Evolutionary conservation across 2,329 filamentous ascomycete genomes (phyloP).

Genomic region (Fusarium paranaense): DNA sequence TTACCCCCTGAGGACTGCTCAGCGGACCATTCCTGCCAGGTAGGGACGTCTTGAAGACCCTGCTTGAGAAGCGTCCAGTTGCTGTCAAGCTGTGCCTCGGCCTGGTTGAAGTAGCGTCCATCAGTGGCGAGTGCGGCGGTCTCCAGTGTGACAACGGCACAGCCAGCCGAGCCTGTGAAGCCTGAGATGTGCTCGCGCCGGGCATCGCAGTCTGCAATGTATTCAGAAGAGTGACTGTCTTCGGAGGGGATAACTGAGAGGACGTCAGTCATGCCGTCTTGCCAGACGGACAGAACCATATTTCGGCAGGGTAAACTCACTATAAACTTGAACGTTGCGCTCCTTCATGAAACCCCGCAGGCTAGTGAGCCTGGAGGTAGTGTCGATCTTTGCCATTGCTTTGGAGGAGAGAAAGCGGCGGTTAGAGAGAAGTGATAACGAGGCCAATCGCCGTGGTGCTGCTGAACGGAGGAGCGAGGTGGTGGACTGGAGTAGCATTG

Average conservation of each 20-base stretch:
- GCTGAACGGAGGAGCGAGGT: conserved; percentile 35
- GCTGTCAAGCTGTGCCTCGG: conserved; percentile 85
- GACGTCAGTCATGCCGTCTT: conserved; percentile 14
- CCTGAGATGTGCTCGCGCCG: conserved; percentile 92
- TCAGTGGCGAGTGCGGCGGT: conserved; percentile 94
- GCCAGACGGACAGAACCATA: not conserved
- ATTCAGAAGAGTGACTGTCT: conserved; percentile 97
- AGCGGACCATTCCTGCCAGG: conserved; percentile 96
- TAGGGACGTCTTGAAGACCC: conserved; percentile 91
- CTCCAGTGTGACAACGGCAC: conserved; percentile 85
- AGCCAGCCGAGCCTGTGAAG: conserved; percentile 95
- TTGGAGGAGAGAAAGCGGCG: conserved; percentile 34
- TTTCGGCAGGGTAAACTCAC: conserved; percentile 63
- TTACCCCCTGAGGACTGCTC: conserved; percentile 90
- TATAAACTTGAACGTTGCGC: conserved; percentile 89
- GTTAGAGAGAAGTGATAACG: conserved; percentile 15
- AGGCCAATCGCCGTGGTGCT: conserved; percentile 28
- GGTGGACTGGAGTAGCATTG: conserved; percentile 42
- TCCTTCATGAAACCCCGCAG: conserved; percentile 89
- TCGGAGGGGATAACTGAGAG: conserved; percentile 89
- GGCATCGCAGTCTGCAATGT: conserved; percentile 95
- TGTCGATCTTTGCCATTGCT: conserved; percentile 70
- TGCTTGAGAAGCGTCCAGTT: conserved; percentile 96
- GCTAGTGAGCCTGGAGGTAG: conserved; percentile 77
- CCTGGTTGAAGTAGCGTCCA: conserved; percentile 98